phyloP scores from a whole-genome alignment of 192 early-diverging fungal genomes.

The Linnemannia exigua region DNA sequence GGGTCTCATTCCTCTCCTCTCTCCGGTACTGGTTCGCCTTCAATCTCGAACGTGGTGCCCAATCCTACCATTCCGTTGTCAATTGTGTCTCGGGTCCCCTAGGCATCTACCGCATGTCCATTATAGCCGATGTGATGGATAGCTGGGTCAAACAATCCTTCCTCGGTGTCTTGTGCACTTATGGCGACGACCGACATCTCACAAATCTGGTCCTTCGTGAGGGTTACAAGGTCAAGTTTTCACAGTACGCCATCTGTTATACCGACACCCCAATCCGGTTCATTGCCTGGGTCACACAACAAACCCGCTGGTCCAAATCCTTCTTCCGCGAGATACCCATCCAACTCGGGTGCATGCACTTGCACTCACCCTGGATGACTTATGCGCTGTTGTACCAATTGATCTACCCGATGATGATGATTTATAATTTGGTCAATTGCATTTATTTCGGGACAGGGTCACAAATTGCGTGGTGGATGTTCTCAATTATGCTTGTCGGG shows the following conservation, averaged over 20 bases:
- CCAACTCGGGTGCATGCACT: conserved; percentile 62
- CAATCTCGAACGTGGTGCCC: conserved; percentile 74
- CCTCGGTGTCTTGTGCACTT: conserved; percentile 71
- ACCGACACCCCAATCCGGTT: conserved; percentile 70
- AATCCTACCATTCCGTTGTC: conserved; percentile 69
- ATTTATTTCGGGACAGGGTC: conserved; percentile 52
- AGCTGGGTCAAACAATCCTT: conserved; percentile 70
- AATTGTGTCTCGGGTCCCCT: conserved; percentile 76
- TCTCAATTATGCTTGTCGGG: conserved; percentile 60
- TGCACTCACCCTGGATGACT: conserved; percentile 74
- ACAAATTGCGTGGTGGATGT: conserved; percentile 58
- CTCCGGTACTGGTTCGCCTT: conserved; percentile 77
- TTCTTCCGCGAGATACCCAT: conserved; percentile 72
- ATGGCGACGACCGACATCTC: conserved; percentile 75
- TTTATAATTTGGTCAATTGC: conserved; percentile 64
- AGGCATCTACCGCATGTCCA: conserved; percentile 69
- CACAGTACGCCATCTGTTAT: conserved; percentile 70
- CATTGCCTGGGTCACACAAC: conserved; percentile 73
- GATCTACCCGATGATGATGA: conserved; percentile 73
- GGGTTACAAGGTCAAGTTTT: conserved; percentile 67
- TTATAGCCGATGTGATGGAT: conserved; percentile 65
- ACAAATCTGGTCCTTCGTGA: conserved; percentile 66
- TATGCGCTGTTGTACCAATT: conserved; percentile 71
- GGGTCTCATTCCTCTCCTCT: conserved; percentile 71
- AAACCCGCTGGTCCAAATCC: conserved; percentile 75